Base-by-base conservation (phyloP, 1,284 basidiomycete genomes). In the Amylostereum chailletii region DNA sequence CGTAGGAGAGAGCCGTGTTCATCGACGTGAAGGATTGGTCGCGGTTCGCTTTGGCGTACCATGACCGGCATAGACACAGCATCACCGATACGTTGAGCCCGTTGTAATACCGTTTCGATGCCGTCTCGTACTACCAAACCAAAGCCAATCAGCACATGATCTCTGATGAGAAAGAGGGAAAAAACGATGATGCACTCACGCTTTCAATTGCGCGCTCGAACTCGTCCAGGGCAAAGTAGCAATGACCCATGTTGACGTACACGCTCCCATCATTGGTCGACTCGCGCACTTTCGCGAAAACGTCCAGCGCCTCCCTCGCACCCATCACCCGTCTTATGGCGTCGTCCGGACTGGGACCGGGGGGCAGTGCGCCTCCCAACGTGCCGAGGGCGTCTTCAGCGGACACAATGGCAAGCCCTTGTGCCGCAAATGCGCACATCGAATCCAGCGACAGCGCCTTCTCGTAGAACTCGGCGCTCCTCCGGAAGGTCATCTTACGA, bases 181-280 rank as follows among this genome's bases (percentile, higher is more conserved):
- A 33, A 48, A 41, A 42, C 47, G 26, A 43, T 48, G 38, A 26
- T 11, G 5, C n/a, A 79, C 92, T 71, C 62, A 94, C 93, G 60
- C 87, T 88, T 65, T 97, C 93, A 55, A 96, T 93, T 1, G 94
- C 93, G 49, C 89, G 77, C 57, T 97, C 93, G 63, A 86, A 94
- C 63, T 97, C 94, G 51, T 95, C 94, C 46, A 90, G 76, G 31
- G 81, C 76, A 62, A 90, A 94, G 64, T 94, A 88, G 59, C 92
- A 95, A 61, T 96, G 94, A 0, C 94, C 94, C 72, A 96, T 94
- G 62, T 97, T 97, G 59, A 91, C 74, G 60, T 94, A 93, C 5
- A 95, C 92, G 55, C 87, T 87, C 1, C 89, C 89, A 53, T 93
- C 88, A 51, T 81, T 79, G 47, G 92, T 66, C 3, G 83, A 86